phyloP scores from a whole-genome alignment of 495 filamentous ascomycete genomes.

The Penicillium herquei region DNA sequence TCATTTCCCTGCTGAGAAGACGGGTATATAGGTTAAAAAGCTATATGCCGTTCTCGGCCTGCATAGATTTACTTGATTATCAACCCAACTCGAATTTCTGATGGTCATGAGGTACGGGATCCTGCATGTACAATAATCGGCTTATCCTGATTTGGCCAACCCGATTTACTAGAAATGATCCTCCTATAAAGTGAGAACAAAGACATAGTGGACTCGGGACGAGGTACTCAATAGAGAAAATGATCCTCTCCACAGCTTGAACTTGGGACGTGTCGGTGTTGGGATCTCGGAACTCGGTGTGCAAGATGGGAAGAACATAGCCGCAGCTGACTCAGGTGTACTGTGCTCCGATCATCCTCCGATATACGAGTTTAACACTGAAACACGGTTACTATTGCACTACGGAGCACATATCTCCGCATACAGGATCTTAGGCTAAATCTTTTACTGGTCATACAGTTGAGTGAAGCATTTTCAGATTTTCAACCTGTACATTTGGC shows the following conservation, averaged over 20 bases:
- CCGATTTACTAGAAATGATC: constrained; percentile 6
- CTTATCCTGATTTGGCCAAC: constrained; percentile 16
- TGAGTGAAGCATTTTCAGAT: too few species aligned
- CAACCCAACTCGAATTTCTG: neutral
- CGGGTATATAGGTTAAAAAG: neutral
- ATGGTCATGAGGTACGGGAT: neutral
- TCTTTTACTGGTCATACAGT: too few species aligned
- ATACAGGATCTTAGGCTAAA: too few species aligned
- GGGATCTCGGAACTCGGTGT: constrained; percentile 11
- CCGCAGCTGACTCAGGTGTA: constrained; percentile 11
- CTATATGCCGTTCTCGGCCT: neutral
- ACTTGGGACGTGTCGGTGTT: neutral
- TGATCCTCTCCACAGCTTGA: neutral
- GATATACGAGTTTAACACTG: neutral
- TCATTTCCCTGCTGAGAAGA: neutral
- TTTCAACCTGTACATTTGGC: too few species aligned
- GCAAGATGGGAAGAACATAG: constrained; percentile 7
- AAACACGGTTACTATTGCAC: too few species aligned
- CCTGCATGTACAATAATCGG: constrained; percentile 4
- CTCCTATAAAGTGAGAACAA: neutral
- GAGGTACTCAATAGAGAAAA: neutral
- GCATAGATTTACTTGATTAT: constrained; percentile 1
- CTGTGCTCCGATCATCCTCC: neutral
- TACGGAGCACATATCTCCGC: too few species aligned
- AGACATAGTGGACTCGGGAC: neutral